Evolutionary conservation across 192 early-diverging fungal genomes (phyloP).

Genomic region (Rhizoclosmatium sp.): DNA sequence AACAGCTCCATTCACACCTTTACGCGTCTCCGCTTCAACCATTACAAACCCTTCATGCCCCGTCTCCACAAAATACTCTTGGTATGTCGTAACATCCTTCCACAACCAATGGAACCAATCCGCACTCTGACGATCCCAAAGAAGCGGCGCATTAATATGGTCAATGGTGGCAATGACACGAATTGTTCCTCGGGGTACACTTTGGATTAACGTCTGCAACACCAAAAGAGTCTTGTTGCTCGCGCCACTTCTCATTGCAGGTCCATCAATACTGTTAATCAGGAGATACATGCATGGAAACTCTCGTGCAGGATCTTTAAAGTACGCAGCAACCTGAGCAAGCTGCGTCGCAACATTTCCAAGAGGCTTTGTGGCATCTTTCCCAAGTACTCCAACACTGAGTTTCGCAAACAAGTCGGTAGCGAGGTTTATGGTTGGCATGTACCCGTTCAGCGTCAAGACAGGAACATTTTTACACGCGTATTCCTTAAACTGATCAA

Average conservation of each 20-base stretch:
- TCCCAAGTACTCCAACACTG: slow-evolving; percentile 43
- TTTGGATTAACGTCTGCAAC: slow-evolving; percentile 72
- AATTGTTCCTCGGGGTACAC: slow-evolving; percentile 59
- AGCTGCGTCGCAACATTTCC: slow-evolving; percentile 52
- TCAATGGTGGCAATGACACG: slow-evolving; percentile 87
- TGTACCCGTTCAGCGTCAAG: slow-evolving; percentile 86
- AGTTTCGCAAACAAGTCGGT: slow-evolving; percentile 77
- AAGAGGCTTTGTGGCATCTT: slow-evolving; percentile 52
- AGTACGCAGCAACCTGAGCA: slow-evolving; percentile 69
- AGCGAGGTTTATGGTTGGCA: slow-evolving; percentile 73
- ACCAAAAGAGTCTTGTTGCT: slow-evolving; percentile 70
- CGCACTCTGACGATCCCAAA: slow-evolving; percentile 83
- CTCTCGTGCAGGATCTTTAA: slow-evolving; percentile 56
- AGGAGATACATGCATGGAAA: slow-evolving; percentile 73
- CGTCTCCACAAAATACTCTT: slow-evolving; percentile 82
- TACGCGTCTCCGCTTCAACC: slow-evolving; percentile 49
- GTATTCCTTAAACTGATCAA: slow-evolving; percentile 75
- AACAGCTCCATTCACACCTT: slow-evolving; percentile 60
- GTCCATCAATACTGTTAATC: slow-evolving; percentile 91
- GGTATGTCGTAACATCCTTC: slow-evolving; percentile 92
- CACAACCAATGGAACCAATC: slow-evolving; percentile 84
- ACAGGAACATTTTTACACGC: slow-evolving; percentile 61
- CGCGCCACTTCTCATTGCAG: slow-evolving; percentile 59
- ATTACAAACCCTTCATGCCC: slow-evolving; percentile 79
- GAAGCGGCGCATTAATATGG: slow-evolving; percentile 86